Base-by-base conservation (phyloP, 768 basidiomycete species). In the Pleurotus cornucopiae region DNA sequence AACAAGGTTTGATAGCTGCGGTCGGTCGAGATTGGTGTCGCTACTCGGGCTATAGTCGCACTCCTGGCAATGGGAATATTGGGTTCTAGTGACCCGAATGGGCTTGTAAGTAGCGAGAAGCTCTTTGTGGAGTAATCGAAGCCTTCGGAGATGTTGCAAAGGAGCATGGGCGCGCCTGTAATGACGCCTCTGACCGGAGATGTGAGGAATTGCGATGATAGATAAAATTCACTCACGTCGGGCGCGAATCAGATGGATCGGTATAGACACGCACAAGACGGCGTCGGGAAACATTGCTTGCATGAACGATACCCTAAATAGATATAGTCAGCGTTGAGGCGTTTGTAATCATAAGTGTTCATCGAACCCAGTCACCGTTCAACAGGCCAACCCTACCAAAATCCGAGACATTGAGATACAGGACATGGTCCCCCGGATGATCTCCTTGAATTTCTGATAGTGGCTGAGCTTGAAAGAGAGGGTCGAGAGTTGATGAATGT, bases 11-110 rank as follows among this genome's bases (percentile, higher is more conserved):
- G 88, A 63, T 88, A 87, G 30, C 70, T 66, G 43, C 83, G 82
- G 66, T 83, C 81, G 11, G 77, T 83, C 1, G 89, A 84, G 54
- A 84, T 69, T 1, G 90, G 85, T 0, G 91, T 90, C 0, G 89
- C 83, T 5, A 97, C 75, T n/a, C 91, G 83, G 1, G 91, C 88
- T 51, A 97, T 74, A 1, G 88, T 89, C 18, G 95, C 71, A 1
- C 81, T 73, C 53, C 72, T 74, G 5, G 93, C 94, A 16, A 70
- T 80, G 2, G 93, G 91, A 25, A 94, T 73, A 6, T 76, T 69
- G 25, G 86, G 86, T 54, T 73, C 70, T 4, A 73, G 70, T 7
- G 80, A 75, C 12, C 85, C 85, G 61, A 88, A 86, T 4, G 88
- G 84, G 57, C 81, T 84, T 3, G 81, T 68, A 46, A 88, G 64